phyloP scores from a whole-genome alignment of 2,329 filamentous ascomycete species.

The Macrophomina pseudophaseolina region DNA sequence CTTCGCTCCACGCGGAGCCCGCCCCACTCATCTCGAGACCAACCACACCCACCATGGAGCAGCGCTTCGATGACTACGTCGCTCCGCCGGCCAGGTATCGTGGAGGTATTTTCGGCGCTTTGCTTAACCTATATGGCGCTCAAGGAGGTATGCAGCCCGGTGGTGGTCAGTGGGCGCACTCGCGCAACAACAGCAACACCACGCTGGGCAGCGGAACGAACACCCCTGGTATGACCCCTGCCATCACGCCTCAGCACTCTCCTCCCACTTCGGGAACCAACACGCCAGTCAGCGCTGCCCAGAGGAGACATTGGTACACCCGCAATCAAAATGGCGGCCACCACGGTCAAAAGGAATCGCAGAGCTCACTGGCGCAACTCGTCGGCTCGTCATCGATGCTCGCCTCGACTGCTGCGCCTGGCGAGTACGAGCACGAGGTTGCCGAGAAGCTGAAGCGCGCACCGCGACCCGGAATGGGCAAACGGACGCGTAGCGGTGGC shows the following conservation, averaged over 20 bases:
- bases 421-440: constrained; percentile 50
- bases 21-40: constrained; percentile 47
- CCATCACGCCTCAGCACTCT: constrained; percentile 45
- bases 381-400: constrained; percentile 52
- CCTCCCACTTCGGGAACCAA: constrained; percentile 50
- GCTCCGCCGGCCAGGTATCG: constrained; percentile 71
- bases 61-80: constrained; percentile 65
- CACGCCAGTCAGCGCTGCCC: constrained; percentile 42
- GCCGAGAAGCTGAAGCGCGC: constrained; percentile 47
- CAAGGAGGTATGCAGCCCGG: constrained; percentile 4
- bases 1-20: constrained; percentile 17
- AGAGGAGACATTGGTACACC: constrained; percentile 27
- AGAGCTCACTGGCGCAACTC: constrained; percentile 49
- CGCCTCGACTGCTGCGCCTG: constrained; percentile 45
- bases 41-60: constrained; percentile 53
- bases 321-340: constrained; percentile 33
- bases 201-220: constrained; percentile 15
- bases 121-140: constrained; percentile 69
- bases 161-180: background rate
- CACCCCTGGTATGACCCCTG: constrained; percentile 29
- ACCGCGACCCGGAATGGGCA: constrained; percentile 41
- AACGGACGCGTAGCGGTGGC: constrained; percentile 42
- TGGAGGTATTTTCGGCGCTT: constrained; percentile 72
- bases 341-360: constrained; percentile 42
- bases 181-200: constrained; percentile 14